These are phyloP conservation scores for Talaromyces pinophilus DNA, from an alignment of 2,329 filamentous ascomycete genomes.

Conservation along the genomic window DNA sequence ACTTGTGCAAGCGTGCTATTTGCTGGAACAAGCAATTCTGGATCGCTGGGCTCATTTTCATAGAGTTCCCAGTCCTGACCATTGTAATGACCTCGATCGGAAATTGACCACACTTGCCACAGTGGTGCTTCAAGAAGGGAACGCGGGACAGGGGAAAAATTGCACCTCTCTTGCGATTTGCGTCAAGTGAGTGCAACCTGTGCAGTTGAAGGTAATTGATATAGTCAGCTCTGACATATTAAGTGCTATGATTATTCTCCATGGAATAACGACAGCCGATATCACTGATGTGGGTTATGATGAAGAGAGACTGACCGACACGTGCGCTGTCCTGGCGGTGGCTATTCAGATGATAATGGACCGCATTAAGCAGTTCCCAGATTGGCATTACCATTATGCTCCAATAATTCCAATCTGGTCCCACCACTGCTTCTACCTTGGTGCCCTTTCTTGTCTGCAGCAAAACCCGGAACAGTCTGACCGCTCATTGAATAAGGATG, in stretches of 20 bases:
- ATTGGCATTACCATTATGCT: slow-evolving; percentile 15
- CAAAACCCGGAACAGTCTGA: slow-evolving; percentile 5
- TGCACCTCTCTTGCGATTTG: slow-evolving; percentile 10
- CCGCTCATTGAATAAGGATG: background rate
- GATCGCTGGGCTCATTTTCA: slow-evolving; percentile 7
- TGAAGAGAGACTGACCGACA: slow-evolving; percentile 8
- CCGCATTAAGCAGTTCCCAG: slow-evolving; percentile 13
- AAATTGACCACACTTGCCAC: slow-evolving; percentile 10
- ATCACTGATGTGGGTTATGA: background rate
- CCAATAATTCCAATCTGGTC: slow-evolving; percentile 17
- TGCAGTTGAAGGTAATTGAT: background rate
- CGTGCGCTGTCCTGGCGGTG: background rate
- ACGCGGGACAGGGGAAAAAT: slow-evolving; percentile 7
- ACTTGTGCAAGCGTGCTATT: slow-evolving; percentile 12
- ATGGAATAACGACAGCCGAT: background rate
- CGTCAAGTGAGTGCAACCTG: slow-evolving; percentile 5
- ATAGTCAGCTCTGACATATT: background rate
- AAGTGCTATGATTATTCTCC: slow-evolving; percentile 14
- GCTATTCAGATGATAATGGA: slow-evolving; percentile 17
- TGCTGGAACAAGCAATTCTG: slow-evolving; percentile 4
- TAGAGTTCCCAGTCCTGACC: background rate
- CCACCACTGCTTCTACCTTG: slow-evolving; percentile 16
- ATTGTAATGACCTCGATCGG: slow-evolving; percentile 9
- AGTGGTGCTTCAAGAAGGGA: slow-evolving; percentile 11
- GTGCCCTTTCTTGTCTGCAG: slow-evolving; percentile 13